Conservation (phyloP, 2,329 filamentous ascomycete genomes). For the Fusarium sp. region DNA sequence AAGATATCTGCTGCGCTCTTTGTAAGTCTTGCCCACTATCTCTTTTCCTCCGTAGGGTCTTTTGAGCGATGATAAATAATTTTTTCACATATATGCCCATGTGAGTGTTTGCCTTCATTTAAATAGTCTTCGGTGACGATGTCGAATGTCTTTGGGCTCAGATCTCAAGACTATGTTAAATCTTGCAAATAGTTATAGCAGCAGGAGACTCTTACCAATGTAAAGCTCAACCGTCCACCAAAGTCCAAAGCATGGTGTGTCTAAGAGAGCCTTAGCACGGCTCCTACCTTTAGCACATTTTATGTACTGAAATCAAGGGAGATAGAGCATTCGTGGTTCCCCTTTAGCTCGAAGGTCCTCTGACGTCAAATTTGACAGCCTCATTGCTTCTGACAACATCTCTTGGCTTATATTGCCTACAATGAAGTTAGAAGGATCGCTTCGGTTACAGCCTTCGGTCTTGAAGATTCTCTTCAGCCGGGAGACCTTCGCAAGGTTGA, state of each 20-base stretch:
- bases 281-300: neutral
- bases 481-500: neutral
- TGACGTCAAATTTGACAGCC: neutral
- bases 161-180: neutral
- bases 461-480: neutral
- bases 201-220: neutral
- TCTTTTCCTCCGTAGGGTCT: neutral
- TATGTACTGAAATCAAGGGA: neutral
- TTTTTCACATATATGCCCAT: neutral
- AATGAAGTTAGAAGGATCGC: neutral
- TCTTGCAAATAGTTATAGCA: neutral
- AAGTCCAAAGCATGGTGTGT: neutral
- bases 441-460: neutral
- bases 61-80: neutral
- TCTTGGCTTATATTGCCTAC: neutral
- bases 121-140: neutral
- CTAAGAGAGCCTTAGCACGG: neutral
- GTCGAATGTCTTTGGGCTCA: neutral
- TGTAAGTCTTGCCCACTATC: neutral
- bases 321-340: neutral
- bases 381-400: neutral
- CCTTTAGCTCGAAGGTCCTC: neutral
- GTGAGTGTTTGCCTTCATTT: neutral
- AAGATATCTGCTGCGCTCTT: neutral
- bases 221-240: neutral